phyloP scores from a whole-genome alignment of 140 eudicot species.

The Ambrosia hybrid region DNA sequence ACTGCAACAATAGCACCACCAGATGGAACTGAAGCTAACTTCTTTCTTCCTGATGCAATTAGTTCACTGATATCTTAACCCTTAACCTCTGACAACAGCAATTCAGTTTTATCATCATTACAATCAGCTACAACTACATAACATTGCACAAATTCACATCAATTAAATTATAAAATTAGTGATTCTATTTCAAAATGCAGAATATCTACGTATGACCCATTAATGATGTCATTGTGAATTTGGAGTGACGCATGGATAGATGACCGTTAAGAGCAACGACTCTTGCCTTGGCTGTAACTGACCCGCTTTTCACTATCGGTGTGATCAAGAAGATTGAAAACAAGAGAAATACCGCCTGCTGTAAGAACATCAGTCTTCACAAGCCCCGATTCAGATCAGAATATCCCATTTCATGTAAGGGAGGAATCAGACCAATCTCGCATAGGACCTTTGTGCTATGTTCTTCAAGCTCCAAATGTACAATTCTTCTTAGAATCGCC shows the following conservation, averaged over 20 bases:
- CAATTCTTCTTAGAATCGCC: conserved; percentile 44
- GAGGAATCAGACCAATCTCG: conserved; percentile 51
- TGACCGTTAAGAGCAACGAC: conserved; percentile 63
- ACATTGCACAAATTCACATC: too few relatives aligned
- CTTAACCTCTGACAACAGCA: too few relatives aligned
- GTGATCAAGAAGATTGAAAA: conserved; percentile 57
- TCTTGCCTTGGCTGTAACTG: conserved; percentile 57
- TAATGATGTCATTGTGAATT: conserved; percentile 31
- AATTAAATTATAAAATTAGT: too few relatives aligned
- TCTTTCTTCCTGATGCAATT: too few relatives aligned
- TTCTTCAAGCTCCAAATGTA: conserved; percentile 42
- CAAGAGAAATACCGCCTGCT: conserved; percentile 52
- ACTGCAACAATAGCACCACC: too few relatives aligned
- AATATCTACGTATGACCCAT: too few relatives aligned
- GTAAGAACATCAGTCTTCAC: conserved; percentile 61
- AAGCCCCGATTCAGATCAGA: conserved; percentile 48
- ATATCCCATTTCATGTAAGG: conserved; percentile 56
- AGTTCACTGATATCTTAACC: too few relatives aligned
- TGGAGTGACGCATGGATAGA: conserved; percentile 56
- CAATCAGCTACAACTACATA: too few relatives aligned
- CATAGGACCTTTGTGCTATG: conserved; percentile 41
- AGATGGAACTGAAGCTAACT: too few relatives aligned
- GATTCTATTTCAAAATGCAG: too few relatives aligned
- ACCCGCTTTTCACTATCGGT: conserved; percentile 45
- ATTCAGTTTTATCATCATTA: too few relatives aligned